A percentile compares a stretch with the other conserved stretches of the same genome.
Evolutionary conservation across 1,284 basidiomycete genomes (phyloP).

Genomic region (Microbotryum intermedium): DNA sequence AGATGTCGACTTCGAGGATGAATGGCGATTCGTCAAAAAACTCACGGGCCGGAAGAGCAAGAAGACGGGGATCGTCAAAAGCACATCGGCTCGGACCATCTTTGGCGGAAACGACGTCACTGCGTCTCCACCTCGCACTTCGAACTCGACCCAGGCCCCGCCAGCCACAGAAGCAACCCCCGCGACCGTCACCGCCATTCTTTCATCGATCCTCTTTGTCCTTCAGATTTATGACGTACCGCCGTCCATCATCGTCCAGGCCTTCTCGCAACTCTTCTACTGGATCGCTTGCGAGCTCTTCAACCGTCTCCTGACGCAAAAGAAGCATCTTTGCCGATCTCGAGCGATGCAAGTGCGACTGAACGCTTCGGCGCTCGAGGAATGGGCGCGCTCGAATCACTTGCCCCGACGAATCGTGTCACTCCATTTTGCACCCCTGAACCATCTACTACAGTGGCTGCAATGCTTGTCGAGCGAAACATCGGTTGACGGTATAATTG

Average conservation of each 20-base stretch:
- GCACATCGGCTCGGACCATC: constrained; percentile 11
- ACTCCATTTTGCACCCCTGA: constrained; percentile 69
- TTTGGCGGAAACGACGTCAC: constrained; percentile 4
- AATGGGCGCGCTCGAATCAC: constrained; percentile 72
- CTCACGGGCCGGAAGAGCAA: constrained; percentile 58
- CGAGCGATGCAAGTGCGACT: constrained; percentile 82
- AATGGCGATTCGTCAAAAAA: constrained; percentile 80
- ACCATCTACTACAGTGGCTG: constrained; percentile 77
- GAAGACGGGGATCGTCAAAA: constrained; percentile 16
- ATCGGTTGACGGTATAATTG: constrained; percentile 76
- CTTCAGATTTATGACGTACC: constrained; percentile 84
- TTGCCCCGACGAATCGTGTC: constrained; percentile 68
- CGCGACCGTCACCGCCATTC: constrained; percentile 62
- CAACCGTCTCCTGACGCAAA: constrained; percentile 80
- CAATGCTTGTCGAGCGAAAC: constrained; percentile 73
- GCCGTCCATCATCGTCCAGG: constrained; percentile 76
- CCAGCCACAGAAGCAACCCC: constrained; percentile 40
- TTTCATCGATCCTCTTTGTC: constrained; percentile 79
- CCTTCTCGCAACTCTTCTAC: constrained; percentile 91
- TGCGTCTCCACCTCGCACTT: not conserved
- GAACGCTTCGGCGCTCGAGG: constrained; percentile 78
- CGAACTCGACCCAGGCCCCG: not conserved
- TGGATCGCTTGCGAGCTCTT: constrained; percentile 80
- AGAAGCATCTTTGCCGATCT: constrained; percentile 85
- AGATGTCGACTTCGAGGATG: constrained; percentile 83